A percentile compares a stretch with the other conserved stretches of the same genome.
These are phyloP conservation scores for Oryza meridionalis DNA, from an alignment of 176 grass and related monocot species.

Conservation along the genomic window DNA sequence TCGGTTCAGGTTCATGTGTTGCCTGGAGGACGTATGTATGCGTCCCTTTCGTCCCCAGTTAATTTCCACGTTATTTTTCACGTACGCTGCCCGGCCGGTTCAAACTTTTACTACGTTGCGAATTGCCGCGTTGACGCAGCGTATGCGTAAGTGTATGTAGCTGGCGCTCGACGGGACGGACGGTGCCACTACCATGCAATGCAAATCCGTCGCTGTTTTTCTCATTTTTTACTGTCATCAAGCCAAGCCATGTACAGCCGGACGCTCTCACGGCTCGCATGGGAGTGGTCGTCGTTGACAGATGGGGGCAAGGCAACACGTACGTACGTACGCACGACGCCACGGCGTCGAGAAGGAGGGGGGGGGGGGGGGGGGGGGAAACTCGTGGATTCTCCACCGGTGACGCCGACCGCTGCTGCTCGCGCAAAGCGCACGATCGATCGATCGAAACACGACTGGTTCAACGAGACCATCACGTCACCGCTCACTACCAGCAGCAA, in stretches of 20 bases:
- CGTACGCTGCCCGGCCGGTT: neutral
- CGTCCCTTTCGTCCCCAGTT: neutral
- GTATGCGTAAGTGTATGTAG: neutral
- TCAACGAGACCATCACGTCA: neutral
- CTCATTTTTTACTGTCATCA: neutral
- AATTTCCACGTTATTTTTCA: neutral
- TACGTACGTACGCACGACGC: neutral
- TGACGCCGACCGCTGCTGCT: neutral
- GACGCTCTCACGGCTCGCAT: too few species aligned
- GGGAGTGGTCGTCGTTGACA: neutral
- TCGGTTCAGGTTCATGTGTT: neutral
- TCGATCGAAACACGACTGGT: neutral
- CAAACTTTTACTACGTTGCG: neutral
- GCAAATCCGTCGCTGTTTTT: neutral
- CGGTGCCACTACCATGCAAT: neutral
- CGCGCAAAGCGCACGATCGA: neutral
- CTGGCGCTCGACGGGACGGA: constrained; percentile 7
- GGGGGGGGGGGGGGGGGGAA: too few species aligned
- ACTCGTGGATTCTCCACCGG: neutral
- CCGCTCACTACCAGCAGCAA: neutral
- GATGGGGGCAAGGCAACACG: too few species aligned
- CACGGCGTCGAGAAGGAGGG: neutral
- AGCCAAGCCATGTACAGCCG: too few species aligned
- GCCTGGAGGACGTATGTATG: neutral
- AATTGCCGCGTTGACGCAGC: neutral